A percentile compares a stretch with the other conserved stretches of the same genome.
phyloP scores from a whole-genome alignment of 2,329 filamentous ascomycete species.

The Ophiostoma himal-ulmi region DNA sequence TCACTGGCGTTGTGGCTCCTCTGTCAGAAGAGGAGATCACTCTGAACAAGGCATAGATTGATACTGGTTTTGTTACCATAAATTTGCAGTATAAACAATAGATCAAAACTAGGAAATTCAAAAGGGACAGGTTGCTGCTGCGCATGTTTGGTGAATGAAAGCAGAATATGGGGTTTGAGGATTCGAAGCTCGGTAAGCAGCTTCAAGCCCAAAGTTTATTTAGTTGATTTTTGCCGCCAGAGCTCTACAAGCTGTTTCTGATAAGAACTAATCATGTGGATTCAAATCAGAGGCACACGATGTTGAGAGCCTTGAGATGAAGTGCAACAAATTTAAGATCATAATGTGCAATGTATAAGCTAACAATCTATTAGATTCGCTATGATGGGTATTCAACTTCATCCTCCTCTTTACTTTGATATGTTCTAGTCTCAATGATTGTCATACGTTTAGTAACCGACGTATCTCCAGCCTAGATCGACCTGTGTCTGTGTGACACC shows the following conservation, averaged over 20 bases:
- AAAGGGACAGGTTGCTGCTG: neutral
- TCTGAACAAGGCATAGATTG: neutral
- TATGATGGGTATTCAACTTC: neutral
- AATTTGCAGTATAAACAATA: neutral
- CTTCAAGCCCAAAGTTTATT: too few relatives aligned
- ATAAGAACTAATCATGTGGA: too few relatives aligned
- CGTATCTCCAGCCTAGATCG: constrained; percentile 29
- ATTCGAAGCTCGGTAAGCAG: too few relatives aligned
- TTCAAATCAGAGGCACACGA: too few relatives aligned
- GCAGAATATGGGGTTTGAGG: too few relatives aligned
- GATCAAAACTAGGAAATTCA: neutral
- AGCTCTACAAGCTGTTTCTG: too few relatives aligned
- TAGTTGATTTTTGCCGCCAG: too few relatives aligned
- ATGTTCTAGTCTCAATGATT: neutral
- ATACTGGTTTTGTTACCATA: neutral
- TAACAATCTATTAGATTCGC: neutral
- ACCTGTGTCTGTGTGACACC: constrained; percentile 30
- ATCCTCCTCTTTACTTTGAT: neutral
- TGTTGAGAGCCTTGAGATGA: too few relatives aligned
- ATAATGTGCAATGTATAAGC: neutral
- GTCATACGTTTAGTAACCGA: constrained; percentile 25
- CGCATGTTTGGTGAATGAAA: too few relatives aligned
- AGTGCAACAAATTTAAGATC: too few relatives aligned
- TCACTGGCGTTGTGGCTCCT: constrained; percentile 26
- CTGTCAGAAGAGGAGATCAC: constrained; percentile 3